Conservation (phyloP, 148 eudicot genomes). For the Vaccinium darrowii region DNA sequence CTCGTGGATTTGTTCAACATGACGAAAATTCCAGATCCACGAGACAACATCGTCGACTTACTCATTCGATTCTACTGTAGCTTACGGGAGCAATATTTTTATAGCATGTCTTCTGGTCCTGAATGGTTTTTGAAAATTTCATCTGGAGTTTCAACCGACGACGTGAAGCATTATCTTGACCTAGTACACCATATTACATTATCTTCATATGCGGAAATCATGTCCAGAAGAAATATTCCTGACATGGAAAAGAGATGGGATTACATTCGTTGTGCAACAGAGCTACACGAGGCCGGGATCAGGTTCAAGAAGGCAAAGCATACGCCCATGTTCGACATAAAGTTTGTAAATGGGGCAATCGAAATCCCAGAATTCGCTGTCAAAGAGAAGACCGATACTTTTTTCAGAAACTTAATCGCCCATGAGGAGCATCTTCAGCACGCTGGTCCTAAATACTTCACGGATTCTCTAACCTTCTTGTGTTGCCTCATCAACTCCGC, state of each 20-base stretch:
- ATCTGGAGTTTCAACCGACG: too few relatives aligned
- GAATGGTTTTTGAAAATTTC: neutral
- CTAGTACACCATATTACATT: too few relatives aligned
- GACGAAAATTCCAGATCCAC: neutral
- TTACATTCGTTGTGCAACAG: constrained; percentile 6
- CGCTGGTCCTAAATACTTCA: neutral
- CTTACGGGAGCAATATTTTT: neutral
- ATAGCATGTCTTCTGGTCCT: neutral
- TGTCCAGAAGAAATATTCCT: neutral
- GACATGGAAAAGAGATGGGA: neutral
- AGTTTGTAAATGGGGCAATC: neutral
- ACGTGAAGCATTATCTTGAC: too few relatives aligned
- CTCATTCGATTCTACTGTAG: neutral
- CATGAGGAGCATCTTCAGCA: neutral
- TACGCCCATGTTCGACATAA: neutral
- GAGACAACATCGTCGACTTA: neutral
- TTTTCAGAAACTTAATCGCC: neutral
- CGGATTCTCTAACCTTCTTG: neutral
- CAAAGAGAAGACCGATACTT: neutral
- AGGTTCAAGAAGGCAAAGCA: constrained; percentile 2
- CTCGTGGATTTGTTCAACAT: constrained; percentile 16
- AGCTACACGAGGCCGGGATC: constrained; percentile 15
- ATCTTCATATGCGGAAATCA: neutral
- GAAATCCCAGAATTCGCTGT: constrained; percentile 8
- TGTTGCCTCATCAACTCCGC: neutral